Percentiles rank a stretch among this genome's conserved stretches.
phyloP scores from a whole-genome alignment of 75 land plant genomes.

The Ceratopteris richardii region DNA sequence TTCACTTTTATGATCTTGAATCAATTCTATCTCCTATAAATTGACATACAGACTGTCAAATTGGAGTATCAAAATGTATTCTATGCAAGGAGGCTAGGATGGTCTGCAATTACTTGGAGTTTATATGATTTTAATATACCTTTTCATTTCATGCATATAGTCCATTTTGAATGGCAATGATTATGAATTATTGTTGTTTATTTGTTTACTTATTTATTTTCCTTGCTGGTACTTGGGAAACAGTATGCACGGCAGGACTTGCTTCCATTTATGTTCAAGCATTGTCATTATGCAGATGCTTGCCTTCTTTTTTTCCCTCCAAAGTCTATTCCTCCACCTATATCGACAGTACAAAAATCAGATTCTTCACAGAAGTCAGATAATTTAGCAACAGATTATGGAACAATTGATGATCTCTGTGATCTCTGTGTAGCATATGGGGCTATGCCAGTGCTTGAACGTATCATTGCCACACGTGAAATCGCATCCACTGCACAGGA shows the following conservation, averaged over 20 bases:
- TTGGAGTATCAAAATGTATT: no score
- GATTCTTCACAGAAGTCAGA: conserved; percentile 60
- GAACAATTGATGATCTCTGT: conserved; percentile 90
- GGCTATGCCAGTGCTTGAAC: conserved; percentile 66
- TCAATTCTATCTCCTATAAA: no score
- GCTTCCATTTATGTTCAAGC: conserved; percentile 84
- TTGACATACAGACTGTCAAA: no score
- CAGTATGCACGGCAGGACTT: conserved; percentile 81
- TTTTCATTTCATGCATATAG: no score
- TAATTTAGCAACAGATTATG: conserved; percentile 85
- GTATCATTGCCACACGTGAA: conserved; percentile 50
- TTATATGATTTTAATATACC: no score
- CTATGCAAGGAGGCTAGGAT: no score
- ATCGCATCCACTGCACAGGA: conserved; percentile 34
- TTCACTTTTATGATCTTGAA: no score
- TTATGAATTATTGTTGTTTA: no score
- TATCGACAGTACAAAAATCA: conserved; percentile 36
- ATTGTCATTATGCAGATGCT: conserved; percentile 84
- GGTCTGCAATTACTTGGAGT: no score
- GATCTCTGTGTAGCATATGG: conserved; percentile 88
- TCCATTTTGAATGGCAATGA: no score
- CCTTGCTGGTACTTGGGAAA: no score
- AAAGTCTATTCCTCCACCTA: conserved; percentile 43
- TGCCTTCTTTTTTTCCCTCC: conserved; percentile 89
- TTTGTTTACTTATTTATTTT: no score